Percentiles rank a stretch among this genome's conserved stretches.
Conservation (phyloP, 805 yeast species). For the Torulaspora maleeae region DNA sequence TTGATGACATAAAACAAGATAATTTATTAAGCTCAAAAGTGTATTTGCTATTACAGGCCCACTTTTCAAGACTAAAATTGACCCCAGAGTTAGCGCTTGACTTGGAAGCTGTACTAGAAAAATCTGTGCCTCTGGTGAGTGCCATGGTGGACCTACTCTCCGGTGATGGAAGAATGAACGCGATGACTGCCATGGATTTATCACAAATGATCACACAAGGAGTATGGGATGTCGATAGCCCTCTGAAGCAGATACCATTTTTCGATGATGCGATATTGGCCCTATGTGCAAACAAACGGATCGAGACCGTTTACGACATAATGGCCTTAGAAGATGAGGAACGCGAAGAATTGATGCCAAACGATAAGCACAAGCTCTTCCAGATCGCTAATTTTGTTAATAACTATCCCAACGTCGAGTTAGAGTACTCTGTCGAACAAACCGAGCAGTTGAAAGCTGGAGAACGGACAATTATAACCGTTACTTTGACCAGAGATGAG, state of each 20-base stretch:
- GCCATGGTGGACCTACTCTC: slow-evolving; percentile 74
- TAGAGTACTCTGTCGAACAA: slow-evolving; percentile 48
- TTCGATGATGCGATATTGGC: slow-evolving; percentile 46
- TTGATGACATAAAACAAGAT: slow-evolving; percentile 30
- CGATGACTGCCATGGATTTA: slow-evolving; percentile 78
- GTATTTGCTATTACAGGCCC: slow-evolving; percentile 73
- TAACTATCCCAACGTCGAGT: slow-evolving; percentile 80
- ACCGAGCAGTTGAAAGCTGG: slow-evolving; percentile 42
- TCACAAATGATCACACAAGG: slow-evolving; percentile 87
- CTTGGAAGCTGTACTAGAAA: slow-evolving; percentile 47
- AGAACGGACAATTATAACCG: slow-evolving; percentile 44
- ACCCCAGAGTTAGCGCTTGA: slow-evolving; percentile 61
- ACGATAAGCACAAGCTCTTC: slow-evolving; percentile 47
- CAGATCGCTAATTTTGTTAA: slow-evolving; percentile 85
- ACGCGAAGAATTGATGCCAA: slow-evolving; percentile 55
- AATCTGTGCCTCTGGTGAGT: slow-evolving; percentile 48
- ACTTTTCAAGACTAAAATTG: slow-evolving; percentile 60
- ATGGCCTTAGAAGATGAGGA: slow-evolving; percentile 70
- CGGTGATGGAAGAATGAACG: slow-evolving; percentile 73
- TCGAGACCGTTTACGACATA: slow-evolving; percentile 74
- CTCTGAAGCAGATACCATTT: slow-evolving; percentile 77
- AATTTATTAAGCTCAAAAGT: slow-evolving; percentile 61
- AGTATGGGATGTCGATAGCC: slow-evolving; percentile 73
- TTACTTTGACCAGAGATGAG: slow-evolving; percentile 66
- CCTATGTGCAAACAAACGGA: slow-evolving; percentile 50